Percentiles rank a stretch among this genome's conserved stretches.
Evolutionary conservation across 768 basidiomycete genomes (phyloP).

Genomic region (Auriscalpium vulgare): DNA sequence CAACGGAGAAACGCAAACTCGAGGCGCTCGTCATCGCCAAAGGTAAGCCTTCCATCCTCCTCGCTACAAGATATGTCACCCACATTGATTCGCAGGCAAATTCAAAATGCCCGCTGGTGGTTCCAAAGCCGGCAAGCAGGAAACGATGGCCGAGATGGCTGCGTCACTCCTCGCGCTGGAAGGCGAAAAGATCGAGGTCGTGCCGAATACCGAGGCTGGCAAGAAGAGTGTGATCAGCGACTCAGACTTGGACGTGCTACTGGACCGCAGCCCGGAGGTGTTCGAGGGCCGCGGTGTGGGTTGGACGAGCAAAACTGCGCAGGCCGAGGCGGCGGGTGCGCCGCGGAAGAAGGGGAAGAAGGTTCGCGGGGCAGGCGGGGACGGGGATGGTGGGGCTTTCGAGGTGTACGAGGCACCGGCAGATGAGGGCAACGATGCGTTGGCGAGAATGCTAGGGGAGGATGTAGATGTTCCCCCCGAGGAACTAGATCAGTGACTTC

Average conservation of each 20-base stretch:
- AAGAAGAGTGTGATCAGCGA: slow-evolving; percentile 74
- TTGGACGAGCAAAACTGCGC: slow-evolving; percentile 50
- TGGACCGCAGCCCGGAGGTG: slow-evolving; percentile 73
- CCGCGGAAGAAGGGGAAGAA: slow-evolving; percentile 1
- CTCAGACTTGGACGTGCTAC: slow-evolving; percentile 66
- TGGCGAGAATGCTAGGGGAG: slow-evolving; percentile 62
- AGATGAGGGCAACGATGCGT: slow-evolving; percentile 56
- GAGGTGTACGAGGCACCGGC: slow-evolving; percentile 68
- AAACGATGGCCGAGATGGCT: slow-evolving; percentile 76
- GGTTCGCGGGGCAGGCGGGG: background rate
- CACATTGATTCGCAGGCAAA: slow-evolving; percentile 43
- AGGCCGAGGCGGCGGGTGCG: slow-evolving; percentile 11
- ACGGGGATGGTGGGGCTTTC: slow-evolving; percentile 49
- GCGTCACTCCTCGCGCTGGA: slow-evolving; percentile 71
- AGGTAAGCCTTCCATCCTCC: slow-evolving; percentile 33
- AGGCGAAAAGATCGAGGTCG: slow-evolving; percentile 85
- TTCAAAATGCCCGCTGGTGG: slow-evolving; percentile 66
- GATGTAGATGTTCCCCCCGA: slow-evolving; percentile 9
- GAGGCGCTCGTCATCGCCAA: slow-evolving; percentile 95
- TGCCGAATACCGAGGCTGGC: slow-evolving; percentile 61
- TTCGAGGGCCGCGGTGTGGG: slow-evolving; percentile 64
- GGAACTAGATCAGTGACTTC: too few relatives aligned
- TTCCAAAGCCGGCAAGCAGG: slow-evolving; percentile 36
- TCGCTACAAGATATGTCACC: background rate
- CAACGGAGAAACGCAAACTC: slow-evolving; percentile 78